Percentiles rank a stretch among this genome's conserved stretches.
phyloP scores from a whole-genome alignment of 306 rosid genomes.

The Glycine tomentella region DNA sequence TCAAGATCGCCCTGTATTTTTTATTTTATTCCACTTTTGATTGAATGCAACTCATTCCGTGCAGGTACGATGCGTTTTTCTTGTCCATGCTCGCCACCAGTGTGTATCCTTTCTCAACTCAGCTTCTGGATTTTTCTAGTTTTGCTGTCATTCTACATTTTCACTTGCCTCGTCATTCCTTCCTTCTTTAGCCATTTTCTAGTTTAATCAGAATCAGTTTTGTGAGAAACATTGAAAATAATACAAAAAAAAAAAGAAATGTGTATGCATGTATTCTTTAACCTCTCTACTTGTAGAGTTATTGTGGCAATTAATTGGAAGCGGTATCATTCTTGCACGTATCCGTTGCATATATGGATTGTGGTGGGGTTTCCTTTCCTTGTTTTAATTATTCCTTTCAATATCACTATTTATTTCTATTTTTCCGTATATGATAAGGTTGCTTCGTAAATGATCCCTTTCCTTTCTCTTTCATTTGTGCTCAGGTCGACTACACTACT shows the following conservation, averaged over 20 bases:
- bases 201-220: not conserved
- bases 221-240: not conserved
- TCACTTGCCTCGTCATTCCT: slow-evolving; percentile 6
- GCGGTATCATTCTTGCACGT: slow-evolving; percentile 77
- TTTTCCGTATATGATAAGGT: not conserved
- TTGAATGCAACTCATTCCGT: slow-evolving; percentile 31
- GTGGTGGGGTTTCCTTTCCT: slow-evolving; percentile 68
- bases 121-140: slow-evolving; percentile 30
- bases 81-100: slow-evolving; percentile 99
- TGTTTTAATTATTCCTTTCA: not conserved
- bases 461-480: not conserved
- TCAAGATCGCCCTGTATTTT: not conserved
- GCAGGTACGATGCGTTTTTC: slow-evolving; percentile 97
- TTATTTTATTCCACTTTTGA: not conserved
- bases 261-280: slow-evolving; percentile 49
- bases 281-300: slow-evolving; percentile 58
- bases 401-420: not conserved
- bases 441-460: not conserved
- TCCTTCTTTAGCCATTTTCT: not conserved
- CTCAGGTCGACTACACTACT: slow-evolving; percentile 88
- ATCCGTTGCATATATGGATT: slow-evolving; percentile 97
- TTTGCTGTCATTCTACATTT: slow-evolving; percentile 12
- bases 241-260: not conserved
- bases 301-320: slow-evolving; percentile 93
- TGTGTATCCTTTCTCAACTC: slow-evolving; percentile 78